Base-by-base conservation (phyloP, 2,329 filamentous ascomycete species). In the Thielaviopsis populi region DNA sequence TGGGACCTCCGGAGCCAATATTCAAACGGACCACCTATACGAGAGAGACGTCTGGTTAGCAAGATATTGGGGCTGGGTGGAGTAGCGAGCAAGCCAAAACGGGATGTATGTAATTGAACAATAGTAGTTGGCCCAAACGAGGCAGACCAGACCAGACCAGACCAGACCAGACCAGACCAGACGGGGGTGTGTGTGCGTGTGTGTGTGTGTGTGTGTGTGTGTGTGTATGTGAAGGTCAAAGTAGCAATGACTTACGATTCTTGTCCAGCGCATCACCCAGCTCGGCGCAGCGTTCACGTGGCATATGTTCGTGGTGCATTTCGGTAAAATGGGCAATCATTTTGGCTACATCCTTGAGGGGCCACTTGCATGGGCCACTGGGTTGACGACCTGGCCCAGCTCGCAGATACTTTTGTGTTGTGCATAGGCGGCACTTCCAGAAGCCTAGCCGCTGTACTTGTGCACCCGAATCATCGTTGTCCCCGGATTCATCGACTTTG, bases 371-470 rank as follows among this genome's bases (percentile, higher is more conserved):
- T 37, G 77, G 76, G 59, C 72, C 74, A 60, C 73, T 75, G 24
- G 77, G 77, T 61, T 75, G 73, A 61, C 76, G 73, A 48, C 73
- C 74, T 4, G 70, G 68, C 1, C 74, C 74, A 0, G 76, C 74
- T n/a, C 73, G 70, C 17, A 75, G 68, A 67, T 75, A 79, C 68
- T 78, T 78, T 42, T 72, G 69, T 0, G 75, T 73, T 2, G 70
- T 72, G 69, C 77, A 79, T 1, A 79, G 72, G 0, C 74, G 75
- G 67, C 77, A 79, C 66, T 75, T 75, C 77, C 77, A 78, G 68
- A 73, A 75, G 19, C 77, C 77, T n/a, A 77, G 70, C 1, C 77
- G 75, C 67, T 75, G 74, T 10, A 75, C 68, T 1, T 69, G 69
- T 22, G 65, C 70, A 59, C 27, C 61, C 7, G 42, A 46, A 63